Evolutionary conservation across 2,329 filamentous ascomycete species (phyloP).

Genomic region (Apiospora saccharicola): DNA sequence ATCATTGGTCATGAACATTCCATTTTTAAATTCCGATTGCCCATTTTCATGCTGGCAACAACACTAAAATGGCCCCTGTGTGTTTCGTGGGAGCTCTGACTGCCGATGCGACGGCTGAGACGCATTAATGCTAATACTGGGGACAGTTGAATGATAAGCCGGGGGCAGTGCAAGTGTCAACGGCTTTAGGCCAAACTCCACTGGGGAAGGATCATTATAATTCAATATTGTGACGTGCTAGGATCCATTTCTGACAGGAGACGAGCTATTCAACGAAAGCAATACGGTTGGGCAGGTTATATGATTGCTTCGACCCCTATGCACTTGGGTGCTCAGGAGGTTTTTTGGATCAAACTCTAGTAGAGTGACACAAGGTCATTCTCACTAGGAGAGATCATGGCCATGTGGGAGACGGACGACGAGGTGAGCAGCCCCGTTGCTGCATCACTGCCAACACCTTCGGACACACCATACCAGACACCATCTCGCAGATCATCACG

Average conservation of each 20-base stretch:
- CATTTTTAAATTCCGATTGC: constrained; percentile 2
- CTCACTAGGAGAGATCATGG: constrained; percentile 39
- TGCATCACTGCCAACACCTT: constrained; percentile 72
- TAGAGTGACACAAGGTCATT: constrained; percentile 1
- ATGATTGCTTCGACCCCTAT: constrained; percentile 18
- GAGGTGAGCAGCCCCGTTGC: constrained; percentile 64
- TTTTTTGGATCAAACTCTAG: constrained; percentile 10
- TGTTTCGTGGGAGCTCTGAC: neutral
- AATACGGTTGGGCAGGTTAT: neutral
- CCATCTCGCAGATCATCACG: constrained; percentile 75
- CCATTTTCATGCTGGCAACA: neutral
- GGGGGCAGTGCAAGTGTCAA: constrained; percentile 15
- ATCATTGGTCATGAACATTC: neutral
- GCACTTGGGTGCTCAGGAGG: constrained; percentile 10
- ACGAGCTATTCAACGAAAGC: neutral
- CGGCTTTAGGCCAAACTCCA: constrained; percentile 15
- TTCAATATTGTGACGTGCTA: constrained; percentile 21
- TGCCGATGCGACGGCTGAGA: constrained; percentile 12
- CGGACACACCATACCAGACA: constrained; percentile 75
- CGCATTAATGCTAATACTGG: constrained; percentile 22
- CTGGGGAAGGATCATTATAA: constrained; percentile 3
- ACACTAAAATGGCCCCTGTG: constrained; percentile 6
- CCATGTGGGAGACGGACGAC: constrained; percentile 69
- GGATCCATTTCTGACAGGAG: constrained; percentile 1
- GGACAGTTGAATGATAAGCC: constrained; percentile 20